Evolutionary conservation across 768 basidiomycete species (phyloP).

Genomic region (Cubamyces sp.): DNA sequence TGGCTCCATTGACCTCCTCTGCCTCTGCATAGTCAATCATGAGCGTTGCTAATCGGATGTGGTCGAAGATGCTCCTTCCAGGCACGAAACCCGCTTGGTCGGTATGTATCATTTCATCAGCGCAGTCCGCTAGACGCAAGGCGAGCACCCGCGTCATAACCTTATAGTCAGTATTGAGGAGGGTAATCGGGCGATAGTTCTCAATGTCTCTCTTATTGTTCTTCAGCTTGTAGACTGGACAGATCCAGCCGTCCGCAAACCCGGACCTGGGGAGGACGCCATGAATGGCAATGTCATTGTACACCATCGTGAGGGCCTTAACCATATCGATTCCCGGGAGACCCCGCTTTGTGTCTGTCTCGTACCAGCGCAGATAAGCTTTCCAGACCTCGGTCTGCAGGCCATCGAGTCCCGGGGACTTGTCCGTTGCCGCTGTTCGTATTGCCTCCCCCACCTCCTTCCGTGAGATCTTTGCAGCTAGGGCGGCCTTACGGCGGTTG

Average conservation of each 20-base stretch:
- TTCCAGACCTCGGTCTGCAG: not conserved
- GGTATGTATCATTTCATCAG: slow-evolving; percentile 33
- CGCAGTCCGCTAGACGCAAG: slow-evolving; percentile 19
- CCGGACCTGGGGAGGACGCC: not conserved
- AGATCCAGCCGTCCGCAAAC: not conserved
- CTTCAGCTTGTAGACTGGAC: slow-evolving; percentile 4
- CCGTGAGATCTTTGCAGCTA: not conserved
- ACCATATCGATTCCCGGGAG: not conserved
- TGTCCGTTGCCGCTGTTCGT: not conserved
- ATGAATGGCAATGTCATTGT: not conserved
- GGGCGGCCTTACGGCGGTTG: not conserved
- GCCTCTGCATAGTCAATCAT: slow-evolving; percentile 24
- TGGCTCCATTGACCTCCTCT: slow-evolving; percentile 18
- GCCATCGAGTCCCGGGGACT: not conserved
- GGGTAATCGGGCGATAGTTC: slow-evolving; percentile 28
- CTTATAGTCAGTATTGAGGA: slow-evolving; percentile 40
- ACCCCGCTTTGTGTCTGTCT: not conserved
- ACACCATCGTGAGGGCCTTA: not conserved
- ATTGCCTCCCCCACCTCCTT: not conserved
- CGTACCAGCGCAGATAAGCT: not conserved
- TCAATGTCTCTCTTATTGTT: slow-evolving; percentile 5
- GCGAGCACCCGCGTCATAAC: slow-evolving; percentile 34
- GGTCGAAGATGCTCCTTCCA: slow-evolving; percentile 38
- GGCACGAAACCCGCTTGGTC: slow-evolving; percentile 46
- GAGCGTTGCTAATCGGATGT: slow-evolving; percentile 32